Evolutionary conservation across 306 rosid species (phyloP), one percentile per base, ranked within the genome.

Genomic region (Cicer bijugum): DNA sequence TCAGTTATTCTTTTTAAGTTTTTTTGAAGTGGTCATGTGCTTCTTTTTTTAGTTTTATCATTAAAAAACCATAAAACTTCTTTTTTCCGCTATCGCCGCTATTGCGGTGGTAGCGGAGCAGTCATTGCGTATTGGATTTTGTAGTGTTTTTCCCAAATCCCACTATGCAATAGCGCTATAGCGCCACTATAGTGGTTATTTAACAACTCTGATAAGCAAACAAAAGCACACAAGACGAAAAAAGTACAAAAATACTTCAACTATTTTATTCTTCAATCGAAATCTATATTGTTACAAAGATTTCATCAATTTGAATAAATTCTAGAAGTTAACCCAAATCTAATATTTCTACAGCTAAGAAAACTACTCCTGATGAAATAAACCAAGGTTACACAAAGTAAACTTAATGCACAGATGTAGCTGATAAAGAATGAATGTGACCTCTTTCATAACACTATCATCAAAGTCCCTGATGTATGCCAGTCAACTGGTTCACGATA

Each of bases 401-500:
- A 71, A 62, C 51, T 15, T 53, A 69, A 63, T 5, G 62, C 63
- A 47, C 69, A 57, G 44, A 72, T 4, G 62, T 7, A 17, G 23
- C 40, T 16, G 61, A 61, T 15, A 67, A 75, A 64, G 42, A 65
- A 71, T 62, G 33, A 51, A 55, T 45, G 6, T 47, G 73, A 72
- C 61, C 76, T 17, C 72, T 42, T 59, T 43, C 14, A 23, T 35
- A 20, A 58, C n/a, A 11, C 48, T 56, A 53, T 60, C 74, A 45
- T 77, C 68, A 8, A 69, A 43, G 75, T 35, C 33, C 72, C 40
- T 74, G 35, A 1, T 14, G 35, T 33, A 73, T 70, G 47, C 75
- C 60, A 8, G 28, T 79, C 71, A 88, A 81, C 61, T 67, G 78
- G 64, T 88, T 60, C 74, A 86, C 75, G 38, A 90, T 82, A 75